phyloP scores from a whole-genome alignment of 768 basidiomycete genomes.

The Boletus vermiculosoides region DNA sequence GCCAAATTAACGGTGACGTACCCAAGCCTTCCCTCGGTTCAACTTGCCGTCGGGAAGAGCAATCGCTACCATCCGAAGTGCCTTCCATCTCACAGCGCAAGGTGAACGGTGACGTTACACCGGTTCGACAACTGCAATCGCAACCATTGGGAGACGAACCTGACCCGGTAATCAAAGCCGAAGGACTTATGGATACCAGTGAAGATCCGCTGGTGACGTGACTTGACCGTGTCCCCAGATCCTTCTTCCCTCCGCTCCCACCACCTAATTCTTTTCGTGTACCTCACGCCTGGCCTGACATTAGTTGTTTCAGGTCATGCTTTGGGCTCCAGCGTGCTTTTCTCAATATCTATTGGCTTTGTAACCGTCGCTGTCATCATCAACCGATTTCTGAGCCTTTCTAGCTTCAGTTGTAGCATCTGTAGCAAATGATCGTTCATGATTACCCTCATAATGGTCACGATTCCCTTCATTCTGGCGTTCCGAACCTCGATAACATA shows the following conservation, averaged over 20 bases:
- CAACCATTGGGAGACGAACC: slow-evolving; percentile 54
- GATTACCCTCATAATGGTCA: slow-evolving; percentile 35
- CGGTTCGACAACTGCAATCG: slow-evolving; percentile 49
- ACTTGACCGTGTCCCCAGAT: slow-evolving; percentile 4
- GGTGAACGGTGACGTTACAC: slow-evolving; percentile 47
- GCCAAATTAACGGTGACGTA: slow-evolving; percentile 34
- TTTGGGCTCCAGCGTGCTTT: slow-evolving; percentile 24
- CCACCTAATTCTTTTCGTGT: slow-evolving; percentile 8
- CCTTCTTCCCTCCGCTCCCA: not conserved
- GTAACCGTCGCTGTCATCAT: slow-evolving; percentile 30
- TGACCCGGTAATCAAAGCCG: slow-evolving; percentile 51
- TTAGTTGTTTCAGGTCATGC: slow-evolving; percentile 14
- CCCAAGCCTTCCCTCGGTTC: slow-evolving; percentile 29
- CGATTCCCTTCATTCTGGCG: slow-evolving; percentile 29
- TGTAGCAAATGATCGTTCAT: slow-evolving; percentile 35
- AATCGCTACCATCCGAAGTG: slow-evolving; percentile 39
- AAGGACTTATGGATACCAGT: slow-evolving; percentile 65
- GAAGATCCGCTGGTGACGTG: slow-evolving; percentile 54
- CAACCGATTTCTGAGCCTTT: slow-evolving; percentile 21
- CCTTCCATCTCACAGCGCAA: slow-evolving; percentile 46
- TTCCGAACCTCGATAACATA: slow-evolving; percentile 33
- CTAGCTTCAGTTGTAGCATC: slow-evolving; percentile 31
- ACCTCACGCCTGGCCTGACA: slow-evolving; percentile 8
- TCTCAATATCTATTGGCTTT: slow-evolving; percentile 34
- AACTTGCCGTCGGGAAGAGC: slow-evolving; percentile 19